Conservation (phyloP, 2,329 filamentous ascomycete species). For the Monosporascus sp. region DNA sequence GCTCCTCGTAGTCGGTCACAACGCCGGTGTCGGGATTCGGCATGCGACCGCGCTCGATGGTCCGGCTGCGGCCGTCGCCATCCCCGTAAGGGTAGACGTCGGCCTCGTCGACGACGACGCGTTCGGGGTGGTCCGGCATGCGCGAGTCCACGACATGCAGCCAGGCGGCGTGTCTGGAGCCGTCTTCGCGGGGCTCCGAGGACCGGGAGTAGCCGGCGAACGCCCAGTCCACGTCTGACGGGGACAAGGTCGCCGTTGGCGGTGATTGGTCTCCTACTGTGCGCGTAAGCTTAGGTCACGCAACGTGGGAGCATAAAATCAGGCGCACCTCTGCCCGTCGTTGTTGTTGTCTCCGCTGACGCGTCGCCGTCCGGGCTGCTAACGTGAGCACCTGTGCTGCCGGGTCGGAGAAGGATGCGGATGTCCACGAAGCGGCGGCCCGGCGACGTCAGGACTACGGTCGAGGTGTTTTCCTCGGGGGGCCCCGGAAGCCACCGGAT, state of each 20-base stretch:
- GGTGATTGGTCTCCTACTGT: too few relatives aligned
- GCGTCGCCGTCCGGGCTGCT: background rate
- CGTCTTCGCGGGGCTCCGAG: conserved; percentile 22
- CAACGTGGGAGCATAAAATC: background rate
- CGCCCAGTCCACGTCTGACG: conserved; percentile 54
- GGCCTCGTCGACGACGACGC: conserved; percentile 44
- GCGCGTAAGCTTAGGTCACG: background rate
- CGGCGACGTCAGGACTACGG: conserved; percentile 58
- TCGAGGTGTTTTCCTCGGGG: conserved; percentile 56
- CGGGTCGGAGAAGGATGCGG: conserved; percentile 38
- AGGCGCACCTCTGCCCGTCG: background rate
- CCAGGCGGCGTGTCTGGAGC: conserved; percentile 39
- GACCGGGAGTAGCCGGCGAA: conserved; percentile 51
- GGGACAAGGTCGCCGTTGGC: background rate
- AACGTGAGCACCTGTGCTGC: background rate
- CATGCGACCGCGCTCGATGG: conserved; percentile 55
- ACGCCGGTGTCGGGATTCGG: conserved; percentile 48
- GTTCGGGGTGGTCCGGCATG: conserved; percentile 28
- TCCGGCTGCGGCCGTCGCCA: conserved; percentile 17
- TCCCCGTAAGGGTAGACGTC: conserved; percentile 41
- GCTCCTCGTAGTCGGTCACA: conserved; percentile 57
- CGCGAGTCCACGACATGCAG: conserved; percentile 57
- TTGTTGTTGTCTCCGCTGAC: background rate
- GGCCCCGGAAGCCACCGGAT: conserved; percentile 52
- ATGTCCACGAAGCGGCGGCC: conserved; percentile 55